These are phyloP conservation scores for Bipolaris sorokiniana DNA, from an alignment of 2,329 filamentous ascomycete species.

Conservation along the genomic window DNA sequence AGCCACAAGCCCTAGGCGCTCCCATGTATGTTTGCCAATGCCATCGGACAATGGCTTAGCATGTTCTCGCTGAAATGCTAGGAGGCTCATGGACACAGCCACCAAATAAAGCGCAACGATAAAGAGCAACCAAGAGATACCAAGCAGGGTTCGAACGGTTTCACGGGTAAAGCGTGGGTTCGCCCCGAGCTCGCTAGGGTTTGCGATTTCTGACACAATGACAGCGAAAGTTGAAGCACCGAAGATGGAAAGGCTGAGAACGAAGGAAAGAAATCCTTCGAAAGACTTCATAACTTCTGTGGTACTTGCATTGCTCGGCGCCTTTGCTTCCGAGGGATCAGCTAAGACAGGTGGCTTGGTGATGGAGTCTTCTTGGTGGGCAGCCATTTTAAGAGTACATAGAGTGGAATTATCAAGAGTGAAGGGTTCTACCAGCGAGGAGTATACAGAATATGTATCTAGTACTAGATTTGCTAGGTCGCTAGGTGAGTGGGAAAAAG, in stretches of 20 bases:
- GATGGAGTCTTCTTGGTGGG: too few species aligned
- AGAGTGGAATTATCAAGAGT: too few species aligned
- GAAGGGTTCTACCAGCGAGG: too few species aligned
- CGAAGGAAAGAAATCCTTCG: neutral
- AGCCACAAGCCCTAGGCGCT: neutral
- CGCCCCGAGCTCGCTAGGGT: neutral
- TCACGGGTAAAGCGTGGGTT: neutral
- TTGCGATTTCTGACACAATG: neutral
- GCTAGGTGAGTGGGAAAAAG: too few species aligned
- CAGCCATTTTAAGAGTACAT: too few species aligned
- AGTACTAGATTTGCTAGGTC: too few species aligned
- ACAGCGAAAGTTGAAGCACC: neutral
- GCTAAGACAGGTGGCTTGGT: too few species aligned
- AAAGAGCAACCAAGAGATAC: neutral
- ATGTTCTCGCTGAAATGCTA: neutral
- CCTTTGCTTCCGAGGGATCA: neutral
- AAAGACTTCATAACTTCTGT: neutral
- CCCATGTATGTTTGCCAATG: neutral
- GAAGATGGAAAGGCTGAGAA: constrained; percentile 1
- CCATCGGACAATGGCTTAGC: neutral
- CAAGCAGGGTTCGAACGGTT: neutral
- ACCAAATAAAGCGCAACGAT: neutral
- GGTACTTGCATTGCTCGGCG: neutral
- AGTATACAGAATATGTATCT: too few species aligned
- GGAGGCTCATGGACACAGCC: neutral